Evolutionary conservation across 176 grass and related monocot genomes (phyloP), one percentile per base, ranked within the genome.

Genomic region (Puccinellia tenuiflora): DNA sequence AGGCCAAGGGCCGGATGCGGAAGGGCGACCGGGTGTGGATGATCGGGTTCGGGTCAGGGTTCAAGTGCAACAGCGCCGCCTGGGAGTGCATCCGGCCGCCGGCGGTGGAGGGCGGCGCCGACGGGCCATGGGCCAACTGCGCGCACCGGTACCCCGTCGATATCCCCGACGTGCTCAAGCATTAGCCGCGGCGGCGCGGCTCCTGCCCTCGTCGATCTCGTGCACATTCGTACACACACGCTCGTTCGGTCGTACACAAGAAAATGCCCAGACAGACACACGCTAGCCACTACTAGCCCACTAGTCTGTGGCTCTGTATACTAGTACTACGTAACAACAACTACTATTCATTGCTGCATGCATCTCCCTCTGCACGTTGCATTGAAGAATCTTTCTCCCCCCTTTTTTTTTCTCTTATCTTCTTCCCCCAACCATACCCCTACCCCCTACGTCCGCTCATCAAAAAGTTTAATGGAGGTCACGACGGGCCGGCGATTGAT

Each of bases 41-140:
- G 85, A 90, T 93, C 42, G 88, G 88, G 2, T 88, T 95, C 79
- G 93, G 93, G 39, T 88, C 90, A 53, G 93, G 93, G 7, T 95
- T 95, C 85, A 95, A 95, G 87, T 95, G 93, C 90, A 95, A 95
- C 88, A 95, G 93, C 79, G 88, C 90, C 56, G 93, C 91, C 5
- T 95, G 93, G 93, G 89, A 90, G 88, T 95, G 93, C 88, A 73
- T 92, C 79, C 73, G 77, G 38, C 85, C 71, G 26, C 26, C 71
- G 0, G 0, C 16, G 9, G 45, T 43, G 3, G 28, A 78, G 30
- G 62, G 20, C 26, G 75, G 83, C 80, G 91, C 65, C 53, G 80
- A 78, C 67, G 87, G 88, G 22, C 84, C 84, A 0, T 93, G 91
- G 91, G 87, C 85, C 17, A 45, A 37, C 77, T 93, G 84, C 80